phyloP scores from a whole-genome alignment of 2,329 filamentous ascomycete genomes.

The Basipetospora chlamydospora region DNA sequence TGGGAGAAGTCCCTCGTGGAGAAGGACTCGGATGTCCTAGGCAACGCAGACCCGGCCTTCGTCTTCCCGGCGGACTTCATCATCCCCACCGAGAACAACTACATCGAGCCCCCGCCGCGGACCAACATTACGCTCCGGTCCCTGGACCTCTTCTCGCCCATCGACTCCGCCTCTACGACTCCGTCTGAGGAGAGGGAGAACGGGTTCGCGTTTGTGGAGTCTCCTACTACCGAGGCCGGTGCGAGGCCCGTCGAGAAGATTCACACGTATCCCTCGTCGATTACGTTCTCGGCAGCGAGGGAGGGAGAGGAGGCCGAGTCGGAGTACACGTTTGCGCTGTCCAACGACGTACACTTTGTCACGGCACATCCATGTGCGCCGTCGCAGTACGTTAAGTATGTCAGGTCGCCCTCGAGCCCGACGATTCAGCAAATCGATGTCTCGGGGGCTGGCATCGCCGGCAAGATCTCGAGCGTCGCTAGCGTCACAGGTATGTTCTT shows the following conservation, averaged over 20 bases:
- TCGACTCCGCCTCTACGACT: constrained; percentile 28
- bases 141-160: constrained; percentile 31
- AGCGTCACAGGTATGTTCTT: constrained; percentile 28
- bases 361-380: constrained; percentile 51
- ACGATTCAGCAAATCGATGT: constrained; percentile 43
- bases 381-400: constrained; percentile 39
- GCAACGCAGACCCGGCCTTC: constrained; percentile 37
- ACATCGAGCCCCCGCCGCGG: constrained; percentile 30
- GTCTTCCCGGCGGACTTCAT: constrained; percentile 48
- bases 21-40: constrained; percentile 44
- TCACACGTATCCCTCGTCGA: constrained; percentile 24
- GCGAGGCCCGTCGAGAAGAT: constrained; percentile 11
- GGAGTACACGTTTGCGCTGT: constrained; percentile 29
- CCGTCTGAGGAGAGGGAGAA: background rate
- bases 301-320: constrained; percentile 23
- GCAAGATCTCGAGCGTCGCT: constrained; percentile 30
- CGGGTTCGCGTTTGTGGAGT: background rate
- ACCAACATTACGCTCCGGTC: constrained; percentile 34
- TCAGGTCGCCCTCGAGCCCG: constrained; percentile 45
- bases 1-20: constrained; percentile 47
- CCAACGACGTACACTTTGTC: constrained; percentile 48
- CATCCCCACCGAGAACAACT: constrained; percentile 41
- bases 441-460: constrained; percentile 24
- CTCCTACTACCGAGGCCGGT: background rate
- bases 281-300: constrained; percentile 23